Conservation (phyloP, 768 basidiomycete species). For the Kondoa subrosea region DNA sequence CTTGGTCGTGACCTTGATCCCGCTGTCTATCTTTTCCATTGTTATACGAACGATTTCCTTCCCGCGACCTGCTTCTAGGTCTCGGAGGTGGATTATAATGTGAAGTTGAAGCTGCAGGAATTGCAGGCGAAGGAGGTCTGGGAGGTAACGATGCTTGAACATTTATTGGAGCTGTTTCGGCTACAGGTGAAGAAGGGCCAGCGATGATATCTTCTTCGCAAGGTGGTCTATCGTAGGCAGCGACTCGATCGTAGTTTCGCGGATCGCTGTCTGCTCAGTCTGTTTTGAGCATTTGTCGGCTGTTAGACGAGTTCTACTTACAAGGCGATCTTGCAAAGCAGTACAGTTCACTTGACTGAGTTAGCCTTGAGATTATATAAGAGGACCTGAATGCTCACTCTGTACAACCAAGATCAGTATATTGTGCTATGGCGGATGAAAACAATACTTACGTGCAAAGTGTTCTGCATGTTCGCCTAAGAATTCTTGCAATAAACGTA, state of each 20-base stretch:
- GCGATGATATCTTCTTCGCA: background rate
- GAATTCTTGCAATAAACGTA: constrained; percentile 26
- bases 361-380: too few relatives aligned
- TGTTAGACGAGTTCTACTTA: background rate
- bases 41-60: too few relatives aligned
- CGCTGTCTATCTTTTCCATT: too few relatives aligned
- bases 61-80: too few relatives aligned
- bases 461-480: constrained; percentile 24
- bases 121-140: too few relatives aligned
- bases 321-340: constrained; percentile 5
- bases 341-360: background rate
- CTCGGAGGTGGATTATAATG: too few relatives aligned
- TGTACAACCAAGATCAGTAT: too few relatives aligned
- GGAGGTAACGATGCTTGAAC: too few relatives aligned
- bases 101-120: too few relatives aligned
- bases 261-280: constrained; percentile 1
- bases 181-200: background rate
- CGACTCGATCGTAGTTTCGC: background rate
- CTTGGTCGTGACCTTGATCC: too few relatives aligned
- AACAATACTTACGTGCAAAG: constrained; percentile 23
- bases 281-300: background rate
- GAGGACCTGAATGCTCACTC: background rate
- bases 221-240: constrained; percentile 6
- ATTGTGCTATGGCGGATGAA: background rate
- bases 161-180: background rate